Evolutionary conservation across 228 moss, liverwort and hornwort genomes (phyloP), one percentile per base, ranked within the genome.

Genomic region (Sphagnum fallax): DNA sequence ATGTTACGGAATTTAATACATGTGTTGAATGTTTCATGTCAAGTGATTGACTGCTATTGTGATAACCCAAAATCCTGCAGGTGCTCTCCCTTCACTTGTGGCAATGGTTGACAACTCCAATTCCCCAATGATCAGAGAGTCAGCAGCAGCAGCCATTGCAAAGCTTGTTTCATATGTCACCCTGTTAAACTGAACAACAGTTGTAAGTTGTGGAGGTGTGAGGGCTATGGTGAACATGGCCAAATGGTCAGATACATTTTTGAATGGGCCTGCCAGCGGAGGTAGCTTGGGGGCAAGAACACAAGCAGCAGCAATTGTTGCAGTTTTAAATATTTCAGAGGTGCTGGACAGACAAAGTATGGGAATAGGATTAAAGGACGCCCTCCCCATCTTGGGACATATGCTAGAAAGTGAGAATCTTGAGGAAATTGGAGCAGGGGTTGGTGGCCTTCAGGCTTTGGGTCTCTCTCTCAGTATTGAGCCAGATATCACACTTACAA

Each of bases 221-320:
- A 80, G 69, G 73, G 79, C 86, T 47, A 79, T 92, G 76, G 86
- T 92, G 18, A 90, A 88, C 10, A 92, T 92, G 92, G 92, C 86
- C 5, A 73, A 48, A 0, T 92, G 92, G 90, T 88, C 90, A n/a
- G 77, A 79, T 13, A 82, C 66, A 0, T 78, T 88, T 0, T 0
- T 59, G 49, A 76, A 90, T 72, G 86, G 78, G 16, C 67, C 64
- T 50, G 62, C 70, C 48, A 71, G 63, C 0, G 0, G 73, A 53
- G 77, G 78, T 60, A 88, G 76, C 52, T 4, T 86, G 48, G 77
- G 61, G 71, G 81, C 78, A 48, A 73, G 76, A 71, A 67, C 83
- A 4, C 84, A 90, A 69, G 92, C 88, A 0, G 65, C 88, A 48
- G 90, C 92, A 52, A 81, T 90, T 64, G 76, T 88, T 67, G 90